These are phyloP conservation scores for Diversispora eburnea DNA, from an alignment of 192 early-diverging fungal genomes.

Conservation along the genomic window DNA sequence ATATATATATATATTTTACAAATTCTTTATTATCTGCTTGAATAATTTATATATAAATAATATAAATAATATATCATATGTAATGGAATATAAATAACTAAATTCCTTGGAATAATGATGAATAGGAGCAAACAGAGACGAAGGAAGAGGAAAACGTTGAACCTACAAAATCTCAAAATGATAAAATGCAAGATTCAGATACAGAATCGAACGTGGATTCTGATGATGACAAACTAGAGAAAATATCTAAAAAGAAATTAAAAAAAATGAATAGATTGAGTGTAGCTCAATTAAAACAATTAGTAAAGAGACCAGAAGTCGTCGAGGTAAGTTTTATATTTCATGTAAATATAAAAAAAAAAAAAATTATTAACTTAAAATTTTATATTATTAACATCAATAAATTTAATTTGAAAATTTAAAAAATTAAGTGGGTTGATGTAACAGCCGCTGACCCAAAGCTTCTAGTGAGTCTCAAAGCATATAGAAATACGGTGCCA, in stretches of 20 bases:
- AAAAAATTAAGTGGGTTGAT: conserved; percentile 55
- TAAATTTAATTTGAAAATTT: neutral
- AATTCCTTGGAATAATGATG: conserved; percentile 5
- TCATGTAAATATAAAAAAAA: neutral
- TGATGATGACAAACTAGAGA: conserved; percentile 36
- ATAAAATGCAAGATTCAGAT: conserved; percentile 25
- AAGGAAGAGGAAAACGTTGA: conserved; percentile 27
- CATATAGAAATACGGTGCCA: conserved; percentile 89
- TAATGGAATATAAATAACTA: neutral
- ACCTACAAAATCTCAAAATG: neutral
- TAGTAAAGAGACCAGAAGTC: conserved; percentile 87
- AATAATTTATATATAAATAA: neutral
- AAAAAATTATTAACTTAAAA: neutral
- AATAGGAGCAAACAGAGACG: conserved; percentile 7
- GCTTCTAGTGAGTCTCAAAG: conserved; percentile 87
- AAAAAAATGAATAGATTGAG: conserved; percentile 58
- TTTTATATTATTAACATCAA: no score
- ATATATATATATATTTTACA: neutral
- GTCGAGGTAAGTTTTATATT: conserved; percentile 73
- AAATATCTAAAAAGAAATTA: conserved; percentile 57
- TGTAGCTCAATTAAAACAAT: conserved; percentile 91
- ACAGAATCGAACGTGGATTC: conserved; percentile 34
- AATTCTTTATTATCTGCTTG: no score
- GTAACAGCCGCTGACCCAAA: conserved; percentile 87
- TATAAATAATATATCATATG: neutral